phyloP scores from a whole-genome alignment of 2,329 filamentous ascomycete species.

The Dactylellina sp. region DNA sequence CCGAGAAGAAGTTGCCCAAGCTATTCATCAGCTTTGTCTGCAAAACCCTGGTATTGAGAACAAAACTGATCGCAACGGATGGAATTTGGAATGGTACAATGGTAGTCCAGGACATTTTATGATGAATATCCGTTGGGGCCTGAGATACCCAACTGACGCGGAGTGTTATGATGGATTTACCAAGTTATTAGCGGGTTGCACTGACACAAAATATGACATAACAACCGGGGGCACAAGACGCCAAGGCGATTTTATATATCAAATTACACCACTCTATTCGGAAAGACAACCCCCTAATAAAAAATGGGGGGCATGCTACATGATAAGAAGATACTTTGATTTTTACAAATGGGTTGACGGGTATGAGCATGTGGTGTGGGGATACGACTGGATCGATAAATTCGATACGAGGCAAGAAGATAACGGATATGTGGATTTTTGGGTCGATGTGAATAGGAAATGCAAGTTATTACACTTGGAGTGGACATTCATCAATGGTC shows the following conservation, averaged over 20 bases:
- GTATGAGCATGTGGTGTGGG: conserved; percentile 22
- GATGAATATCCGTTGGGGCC: conserved; percentile 6
- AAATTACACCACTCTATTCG: conserved; percentile 7
- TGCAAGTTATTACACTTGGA: conserved; percentile 9
- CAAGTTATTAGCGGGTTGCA: conserved; percentile 2
- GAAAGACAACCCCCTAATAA: conserved; percentile 9
- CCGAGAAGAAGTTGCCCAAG: conserved; percentile 3
- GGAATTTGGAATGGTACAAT: conserved; percentile 15
- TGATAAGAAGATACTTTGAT: conserved; percentile 1
- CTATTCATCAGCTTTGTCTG: conserved; percentile 17
- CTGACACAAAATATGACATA: not conserved
- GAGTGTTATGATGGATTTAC: conserved; percentile 21
- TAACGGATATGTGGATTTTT: not conserved
- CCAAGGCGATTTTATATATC: not conserved
- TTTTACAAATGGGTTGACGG: conserved; percentile 11
- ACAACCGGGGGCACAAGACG: conserved; percentile 7
- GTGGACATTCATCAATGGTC: conserved; percentile 9
- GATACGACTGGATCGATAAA: conserved; percentile 10
- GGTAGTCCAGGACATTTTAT: conserved; percentile 21
- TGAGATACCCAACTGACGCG: not conserved
- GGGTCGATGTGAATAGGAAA: not conserved
- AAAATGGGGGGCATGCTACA: conserved; percentile 17
- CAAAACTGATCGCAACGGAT: conserved; percentile 1
- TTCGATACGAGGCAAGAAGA: not conserved
- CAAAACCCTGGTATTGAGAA: not conserved